These are phyloP conservation scores for Tilletia indica DNA, from an alignment of 1,284 basidiomycete species.

Conservation along the genomic window DNA sequence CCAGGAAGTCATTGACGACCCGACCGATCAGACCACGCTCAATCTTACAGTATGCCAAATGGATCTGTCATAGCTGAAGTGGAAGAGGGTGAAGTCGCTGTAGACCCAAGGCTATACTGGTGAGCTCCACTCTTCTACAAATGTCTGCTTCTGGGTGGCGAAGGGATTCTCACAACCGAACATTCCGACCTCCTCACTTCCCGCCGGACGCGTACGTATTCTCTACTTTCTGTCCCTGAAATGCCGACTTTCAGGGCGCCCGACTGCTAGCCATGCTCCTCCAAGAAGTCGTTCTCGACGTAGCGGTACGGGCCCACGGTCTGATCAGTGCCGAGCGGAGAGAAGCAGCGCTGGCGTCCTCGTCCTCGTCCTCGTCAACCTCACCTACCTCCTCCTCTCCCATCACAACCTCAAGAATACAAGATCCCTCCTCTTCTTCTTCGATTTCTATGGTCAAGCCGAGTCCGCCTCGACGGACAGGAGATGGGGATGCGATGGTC, in stretches of 20 bases:
- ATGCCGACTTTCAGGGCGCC: conserved; percentile 18
- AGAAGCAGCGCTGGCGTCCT: conserved; percentile 22
- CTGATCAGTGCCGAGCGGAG: conserved; percentile 15
- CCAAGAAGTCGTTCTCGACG: conserved; percentile 43
- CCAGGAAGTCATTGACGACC: no score
- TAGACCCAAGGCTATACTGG: conserved; percentile 14
- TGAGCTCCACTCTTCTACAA: not conserved
- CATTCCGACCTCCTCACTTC: no score
- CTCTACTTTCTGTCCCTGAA: not conserved
- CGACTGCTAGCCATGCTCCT: conserved; percentile 44
- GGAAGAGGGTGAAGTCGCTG: not conserved
- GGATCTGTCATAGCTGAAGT: no score
- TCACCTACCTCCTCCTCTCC: not conserved
- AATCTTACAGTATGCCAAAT: no score
- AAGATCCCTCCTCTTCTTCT: no score
- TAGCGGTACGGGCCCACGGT: conserved; percentile 38
- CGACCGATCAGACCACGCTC: no score
- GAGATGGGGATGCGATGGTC: no score
- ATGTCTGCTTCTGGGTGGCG: no score
- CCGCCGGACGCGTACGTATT: not conserved
- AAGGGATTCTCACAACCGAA: no score
- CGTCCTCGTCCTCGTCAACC: conserved; percentile 25
- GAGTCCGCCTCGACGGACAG: no score
- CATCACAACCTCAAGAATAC: no score
- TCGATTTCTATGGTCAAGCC: no score